Evolutionary conservation across 2,329 filamentous ascomycete genomes (phyloP).

Genomic region (Colletotrichum spinosum): DNA sequence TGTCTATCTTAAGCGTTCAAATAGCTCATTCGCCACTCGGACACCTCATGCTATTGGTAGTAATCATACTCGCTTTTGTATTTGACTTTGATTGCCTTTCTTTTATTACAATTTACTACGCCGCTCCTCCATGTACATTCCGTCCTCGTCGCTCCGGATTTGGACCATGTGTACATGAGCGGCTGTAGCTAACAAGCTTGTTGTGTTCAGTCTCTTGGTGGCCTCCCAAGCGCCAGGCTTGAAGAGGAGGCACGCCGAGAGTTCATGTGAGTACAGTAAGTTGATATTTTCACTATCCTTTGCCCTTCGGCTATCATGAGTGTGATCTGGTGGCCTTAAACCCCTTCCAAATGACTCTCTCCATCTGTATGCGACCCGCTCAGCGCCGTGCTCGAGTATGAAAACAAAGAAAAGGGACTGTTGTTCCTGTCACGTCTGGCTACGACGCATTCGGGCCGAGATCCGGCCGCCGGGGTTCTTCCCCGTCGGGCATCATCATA

Average conservation of each 20-base stretch:
- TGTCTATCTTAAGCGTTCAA: too few relatives aligned
- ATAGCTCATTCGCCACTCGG: too few relatives aligned
- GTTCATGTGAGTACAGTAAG: conserved; percentile 13
- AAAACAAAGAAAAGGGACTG: conserved; percentile 34
- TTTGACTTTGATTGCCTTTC: too few relatives aligned
- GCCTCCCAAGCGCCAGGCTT: conserved; percentile 38
- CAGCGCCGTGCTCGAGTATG: conserved; percentile 34
- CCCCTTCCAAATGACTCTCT: background rate
- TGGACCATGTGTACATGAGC: conserved; percentile 17
- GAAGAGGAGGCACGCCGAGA: conserved; percentile 27
- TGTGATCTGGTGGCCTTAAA: conserved; percentile 31
- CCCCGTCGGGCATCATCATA: conserved; percentile 64
- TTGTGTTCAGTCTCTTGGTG: conserved; percentile 5
- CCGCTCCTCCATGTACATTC: background rate
- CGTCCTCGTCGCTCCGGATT: background rate
- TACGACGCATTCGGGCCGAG: conserved; percentile 18
- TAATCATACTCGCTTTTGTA: too few relatives aligned
- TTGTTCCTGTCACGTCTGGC: conserved; percentile 18
- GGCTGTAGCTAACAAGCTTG: background rate
- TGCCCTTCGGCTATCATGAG: conserved; percentile 8
- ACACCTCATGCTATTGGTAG: too few relatives aligned
- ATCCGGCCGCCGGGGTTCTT: conserved; percentile 58
- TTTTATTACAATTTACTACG: too few relatives aligned
- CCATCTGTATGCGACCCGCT: conserved; percentile 6
- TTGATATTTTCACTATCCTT: conserved; percentile 11